phyloP scores from a whole-genome alignment of 129 eudicot genomes.

The Sambucus nigra region DNA sequence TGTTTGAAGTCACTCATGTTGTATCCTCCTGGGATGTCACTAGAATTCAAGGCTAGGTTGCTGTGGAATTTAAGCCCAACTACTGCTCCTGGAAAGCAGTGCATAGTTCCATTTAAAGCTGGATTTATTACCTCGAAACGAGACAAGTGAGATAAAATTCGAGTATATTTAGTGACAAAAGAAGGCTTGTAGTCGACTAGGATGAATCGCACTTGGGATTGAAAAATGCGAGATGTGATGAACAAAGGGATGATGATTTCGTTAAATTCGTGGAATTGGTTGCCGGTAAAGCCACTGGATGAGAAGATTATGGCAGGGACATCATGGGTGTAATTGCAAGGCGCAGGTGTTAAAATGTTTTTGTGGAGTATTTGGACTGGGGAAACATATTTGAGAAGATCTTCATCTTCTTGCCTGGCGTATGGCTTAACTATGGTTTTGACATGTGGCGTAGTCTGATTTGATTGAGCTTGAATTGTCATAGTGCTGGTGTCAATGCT shows the following conservation, averaged over 20 bases:
- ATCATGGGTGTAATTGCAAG: constrained; percentile 27
- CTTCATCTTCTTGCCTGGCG: constrained; percentile 32
- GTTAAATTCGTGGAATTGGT: constrained; percentile 41
- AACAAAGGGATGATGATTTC: constrained; percentile 53
- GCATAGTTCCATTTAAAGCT: constrained; percentile 14
- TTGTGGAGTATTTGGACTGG: constrained; percentile 34
- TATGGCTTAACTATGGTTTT: constrained; percentile 30
- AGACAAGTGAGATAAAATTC: constrained; percentile 19
- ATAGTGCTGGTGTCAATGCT: constrained; percentile 26
- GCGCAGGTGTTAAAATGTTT: constrained; percentile 3
- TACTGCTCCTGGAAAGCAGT: constrained; percentile 49
- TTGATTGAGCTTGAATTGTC: constrained; percentile 13
- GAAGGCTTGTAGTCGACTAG: constrained; percentile 27
- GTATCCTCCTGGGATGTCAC: constrained; percentile 25
- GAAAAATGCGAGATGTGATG: constrained; percentile 35
- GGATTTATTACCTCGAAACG: constrained; percentile 17
- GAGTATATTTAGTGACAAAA: constrained; percentile 20
- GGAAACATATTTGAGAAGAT: constrained; percentile 16
- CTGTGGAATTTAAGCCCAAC: constrained; percentile 42
- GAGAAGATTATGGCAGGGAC: constrained; percentile 52
- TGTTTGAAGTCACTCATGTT: constrained; percentile 32
- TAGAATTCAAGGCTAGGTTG: constrained; percentile 23
- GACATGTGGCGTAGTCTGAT: constrained; percentile 2
- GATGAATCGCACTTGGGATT: constrained; percentile 24
- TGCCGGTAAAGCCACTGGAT: constrained; percentile 37